phyloP scores from a whole-genome alignment of 2,329 filamentous ascomycete species.

The Trichothecium roseum region DNA sequence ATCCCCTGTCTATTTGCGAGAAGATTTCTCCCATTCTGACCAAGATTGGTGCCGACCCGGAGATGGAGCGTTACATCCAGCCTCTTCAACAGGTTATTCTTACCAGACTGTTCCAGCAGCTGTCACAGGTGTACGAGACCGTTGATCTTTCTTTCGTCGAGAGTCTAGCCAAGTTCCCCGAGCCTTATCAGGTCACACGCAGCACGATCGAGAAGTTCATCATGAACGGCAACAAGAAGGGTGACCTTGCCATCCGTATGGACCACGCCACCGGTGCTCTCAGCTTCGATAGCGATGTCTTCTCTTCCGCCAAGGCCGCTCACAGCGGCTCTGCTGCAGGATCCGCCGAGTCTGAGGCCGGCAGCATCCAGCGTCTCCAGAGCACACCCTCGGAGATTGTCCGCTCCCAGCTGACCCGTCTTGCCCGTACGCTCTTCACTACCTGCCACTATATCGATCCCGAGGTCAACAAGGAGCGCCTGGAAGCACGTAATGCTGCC shows the following conservation, averaged over 20 bases:
- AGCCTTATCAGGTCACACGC: slow-evolving; percentile 85
- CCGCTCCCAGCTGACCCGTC: slow-evolving; percentile 81
- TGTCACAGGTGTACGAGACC: slow-evolving; percentile 98
- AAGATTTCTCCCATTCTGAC: slow-evolving; percentile 95
- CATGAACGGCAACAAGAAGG: slow-evolving; percentile 99
- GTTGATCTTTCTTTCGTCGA: slow-evolving; percentile 92
- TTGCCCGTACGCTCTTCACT: slow-evolving; percentile 83
- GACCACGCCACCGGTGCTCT: slow-evolving; percentile 91
- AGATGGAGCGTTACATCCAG: slow-evolving; percentile 95
- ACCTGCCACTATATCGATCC: slow-evolving; percentile 96
- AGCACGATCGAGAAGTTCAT: slow-evolving; percentile 99
- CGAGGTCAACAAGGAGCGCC: slow-evolving; percentile 70
- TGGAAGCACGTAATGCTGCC: slow-evolving; percentile 69
- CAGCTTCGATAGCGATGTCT: slow-evolving; percentile 96
- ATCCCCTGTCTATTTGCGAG: slow-evolving; percentile 95
- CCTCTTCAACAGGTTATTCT: slow-evolving; percentile 98
- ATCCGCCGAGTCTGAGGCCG: slow-evolving; percentile 75
- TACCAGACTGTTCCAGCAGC: slow-evolving; percentile 94
- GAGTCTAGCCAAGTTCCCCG: slow-evolving; percentile 87
- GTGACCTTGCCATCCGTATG: slow-evolving; percentile 89
- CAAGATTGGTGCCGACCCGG: slow-evolving; percentile 84
- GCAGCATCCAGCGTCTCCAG: slow-evolving; percentile 87
- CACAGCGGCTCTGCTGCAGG: slow-evolving; percentile 76
- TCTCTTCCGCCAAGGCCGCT: slow-evolving; percentile 89
- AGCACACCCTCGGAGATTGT: slow-evolving; percentile 98